A percentile compares a stretch with the other conserved stretches of the same genome.
These are phyloP conservation scores for Lipomyces anomalus DNA, from an alignment of 805 yeast species.

Conservation along the genomic window DNA sequence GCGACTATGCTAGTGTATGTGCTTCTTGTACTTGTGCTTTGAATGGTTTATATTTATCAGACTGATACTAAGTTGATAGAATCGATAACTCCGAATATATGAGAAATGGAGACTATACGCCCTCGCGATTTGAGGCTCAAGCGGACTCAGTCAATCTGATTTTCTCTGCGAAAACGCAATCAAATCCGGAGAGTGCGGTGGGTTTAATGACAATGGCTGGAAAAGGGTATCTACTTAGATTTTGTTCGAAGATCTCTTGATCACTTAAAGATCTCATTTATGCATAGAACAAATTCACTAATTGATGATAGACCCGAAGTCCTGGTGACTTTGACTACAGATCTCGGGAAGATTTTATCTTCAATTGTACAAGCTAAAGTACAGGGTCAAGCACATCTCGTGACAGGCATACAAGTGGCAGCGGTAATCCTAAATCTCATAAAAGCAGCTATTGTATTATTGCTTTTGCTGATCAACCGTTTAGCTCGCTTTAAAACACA, in stretches of 20 bases:
- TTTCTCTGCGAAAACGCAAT: conserved; percentile 75
- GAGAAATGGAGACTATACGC: conserved; percentile 90
- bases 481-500: conserved; percentile 82
- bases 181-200: conserved; percentile 91
- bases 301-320: conserved; percentile 62
- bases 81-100: conserved; percentile 94
- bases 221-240: conserved; percentile 29
- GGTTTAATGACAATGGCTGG: conserved; percentile 90
- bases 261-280: too few relatives aligned
- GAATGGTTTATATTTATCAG: not conserved
- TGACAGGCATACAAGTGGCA: conserved; percentile 89
- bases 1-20: conserved; percentile 81
- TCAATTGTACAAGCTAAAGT: conserved; percentile 77
- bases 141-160: conserved; percentile 81
- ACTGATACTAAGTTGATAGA: conserved; percentile 24
- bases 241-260: not conserved
- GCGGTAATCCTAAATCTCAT: conserved; percentile 33
- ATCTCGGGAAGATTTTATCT: conserved; percentile 75
- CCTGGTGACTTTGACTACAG: conserved; percentile 79
- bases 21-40: conserved; percentile 2
- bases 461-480: too few relatives aligned
- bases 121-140: conserved; percentile 88
- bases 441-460: not conserved
- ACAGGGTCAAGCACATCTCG: conserved; percentile 60
- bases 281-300: not conserved